Percentiles rank a stretch among this genome's conserved stretches.
These are phyloP conservation scores for Trichoderma oligosporum DNA, from an alignment of 2,329 filamentous ascomycete genomes.

Conservation along the genomic window DNA sequence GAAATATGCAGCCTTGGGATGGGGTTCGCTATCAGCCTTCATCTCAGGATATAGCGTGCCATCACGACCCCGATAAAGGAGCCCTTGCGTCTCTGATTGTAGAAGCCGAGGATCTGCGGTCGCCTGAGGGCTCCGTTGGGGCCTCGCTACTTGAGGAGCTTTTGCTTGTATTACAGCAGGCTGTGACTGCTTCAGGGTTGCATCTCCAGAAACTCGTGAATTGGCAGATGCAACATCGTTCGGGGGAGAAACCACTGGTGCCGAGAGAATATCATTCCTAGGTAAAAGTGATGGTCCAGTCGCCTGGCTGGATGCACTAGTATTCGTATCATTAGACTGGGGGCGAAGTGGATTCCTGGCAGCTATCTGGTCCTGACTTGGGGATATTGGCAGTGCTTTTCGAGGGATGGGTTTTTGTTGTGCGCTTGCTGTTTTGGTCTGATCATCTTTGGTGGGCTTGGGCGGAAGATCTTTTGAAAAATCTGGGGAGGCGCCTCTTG, in stretches of 20 bases:
- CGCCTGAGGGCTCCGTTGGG: conserved; percentile 19
- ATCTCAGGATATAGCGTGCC: conserved; percentile 43
- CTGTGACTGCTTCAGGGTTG: conserved; percentile 27
- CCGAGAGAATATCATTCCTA: background rate
- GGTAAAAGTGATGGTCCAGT: background rate
- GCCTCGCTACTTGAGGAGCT: conserved; percentile 25
- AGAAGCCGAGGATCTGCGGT: conserved; percentile 33
- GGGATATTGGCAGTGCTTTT: conserved; percentile 27
- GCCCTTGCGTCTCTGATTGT: conserved; percentile 33
- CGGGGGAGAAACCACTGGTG: conserved; percentile 16
- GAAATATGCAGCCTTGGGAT: conserved; percentile 38
- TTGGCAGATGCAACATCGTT: conserved; percentile 24
- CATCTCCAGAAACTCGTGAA: conserved; percentile 23
- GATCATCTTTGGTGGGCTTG: conserved; percentile 20
- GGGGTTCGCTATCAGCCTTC: conserved; percentile 33
- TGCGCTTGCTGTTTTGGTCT: background rate
- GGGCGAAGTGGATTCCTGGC: conserved; percentile 25
- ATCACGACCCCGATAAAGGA: conserved; percentile 36
- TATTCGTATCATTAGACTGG: background rate
- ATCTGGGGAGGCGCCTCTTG: conserved; percentile 23
- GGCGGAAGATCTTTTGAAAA: conserved; percentile 19
- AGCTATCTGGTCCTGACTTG: conserved; percentile 24
- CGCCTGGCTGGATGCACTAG: background rate
- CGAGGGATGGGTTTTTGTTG: conserved; percentile 25
- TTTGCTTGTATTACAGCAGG: conserved; percentile 22